phyloP scores from a whole-genome alignment of 331 rosid genomes.

The Acacia concinna region DNA sequence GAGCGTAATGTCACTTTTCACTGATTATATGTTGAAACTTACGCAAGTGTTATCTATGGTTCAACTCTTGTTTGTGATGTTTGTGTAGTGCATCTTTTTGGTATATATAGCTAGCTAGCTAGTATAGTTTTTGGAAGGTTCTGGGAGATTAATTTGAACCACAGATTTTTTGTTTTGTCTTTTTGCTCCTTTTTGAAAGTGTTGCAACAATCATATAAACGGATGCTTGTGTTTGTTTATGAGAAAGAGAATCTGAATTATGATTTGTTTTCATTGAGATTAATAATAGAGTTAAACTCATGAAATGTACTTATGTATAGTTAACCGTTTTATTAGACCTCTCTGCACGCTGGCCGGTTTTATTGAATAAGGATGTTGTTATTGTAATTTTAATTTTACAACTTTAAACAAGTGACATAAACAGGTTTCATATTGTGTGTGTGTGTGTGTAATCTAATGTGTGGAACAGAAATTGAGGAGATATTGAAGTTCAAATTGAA shows the following conservation, averaged over 20 bases:
- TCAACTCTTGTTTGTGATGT: not conserved
- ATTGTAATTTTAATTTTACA: no score
- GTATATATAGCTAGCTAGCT: not conserved
- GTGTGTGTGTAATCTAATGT: not conserved
- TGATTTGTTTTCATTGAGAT: not conserved
- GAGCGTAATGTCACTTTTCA: not conserved
- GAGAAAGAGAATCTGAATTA: not conserved
- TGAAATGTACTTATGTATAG: not conserved
- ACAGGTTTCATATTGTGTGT: not conserved
- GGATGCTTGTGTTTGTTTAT: not conserved
- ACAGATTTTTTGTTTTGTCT: not conserved
- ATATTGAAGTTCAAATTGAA: not conserved
- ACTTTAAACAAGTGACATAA: not conserved
- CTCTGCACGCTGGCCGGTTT: not conserved
- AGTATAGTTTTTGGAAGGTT: not conserved
- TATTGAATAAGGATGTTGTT: not conserved
- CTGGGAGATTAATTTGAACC: not conserved
- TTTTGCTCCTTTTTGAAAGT: not conserved
- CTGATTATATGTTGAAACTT: not conserved
- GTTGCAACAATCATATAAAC: not conserved
- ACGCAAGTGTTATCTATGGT: not conserved
- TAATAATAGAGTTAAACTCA: not conserved
- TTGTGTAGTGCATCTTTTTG: not conserved
- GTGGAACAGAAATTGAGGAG: not conserved
- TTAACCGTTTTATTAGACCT: not conserved